Conservation (phyloP, 2,329 filamentous ascomycete species). For the Sporothrix protearum region DNA sequence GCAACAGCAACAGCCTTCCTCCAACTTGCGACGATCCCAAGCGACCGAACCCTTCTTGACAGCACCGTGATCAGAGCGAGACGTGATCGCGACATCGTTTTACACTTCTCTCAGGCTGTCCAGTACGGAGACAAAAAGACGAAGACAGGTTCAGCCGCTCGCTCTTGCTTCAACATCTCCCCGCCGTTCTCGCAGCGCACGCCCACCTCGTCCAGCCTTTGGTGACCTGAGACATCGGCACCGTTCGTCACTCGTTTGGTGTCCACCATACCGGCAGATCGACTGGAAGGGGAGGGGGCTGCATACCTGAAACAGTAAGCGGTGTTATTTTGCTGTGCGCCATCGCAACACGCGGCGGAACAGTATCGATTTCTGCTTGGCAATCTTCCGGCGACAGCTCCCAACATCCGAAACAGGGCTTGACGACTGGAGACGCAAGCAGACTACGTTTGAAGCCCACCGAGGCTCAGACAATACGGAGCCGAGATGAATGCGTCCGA, state of each 20-base stretch:
- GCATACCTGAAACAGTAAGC: not conserved
- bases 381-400: not conserved
- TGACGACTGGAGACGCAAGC: not conserved
- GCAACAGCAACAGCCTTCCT: not conserved
- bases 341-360: not conserved
- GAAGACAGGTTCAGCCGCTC: not conserved
- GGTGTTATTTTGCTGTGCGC: not conserved
- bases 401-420: not conserved
- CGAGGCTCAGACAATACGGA: not conserved
- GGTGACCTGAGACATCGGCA: slow-evolving; percentile 16
- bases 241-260: not conserved
- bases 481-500: slow-evolving; percentile 55
- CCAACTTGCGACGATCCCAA: not conserved
- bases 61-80: not conserved
- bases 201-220: not conserved
- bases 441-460: not conserved
- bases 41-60: no score
- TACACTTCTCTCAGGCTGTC: no score
- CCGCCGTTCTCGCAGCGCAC: no score
- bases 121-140: not conserved
- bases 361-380: not conserved
- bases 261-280: not conserved
- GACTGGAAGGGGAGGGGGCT: not conserved
- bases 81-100: not conserved
- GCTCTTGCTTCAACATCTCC: not conserved